Evolutionary conservation across 306 rosid species (phyloP), one percentile per base, ranked within the genome.

Genomic region (Betula pendula): DNA sequence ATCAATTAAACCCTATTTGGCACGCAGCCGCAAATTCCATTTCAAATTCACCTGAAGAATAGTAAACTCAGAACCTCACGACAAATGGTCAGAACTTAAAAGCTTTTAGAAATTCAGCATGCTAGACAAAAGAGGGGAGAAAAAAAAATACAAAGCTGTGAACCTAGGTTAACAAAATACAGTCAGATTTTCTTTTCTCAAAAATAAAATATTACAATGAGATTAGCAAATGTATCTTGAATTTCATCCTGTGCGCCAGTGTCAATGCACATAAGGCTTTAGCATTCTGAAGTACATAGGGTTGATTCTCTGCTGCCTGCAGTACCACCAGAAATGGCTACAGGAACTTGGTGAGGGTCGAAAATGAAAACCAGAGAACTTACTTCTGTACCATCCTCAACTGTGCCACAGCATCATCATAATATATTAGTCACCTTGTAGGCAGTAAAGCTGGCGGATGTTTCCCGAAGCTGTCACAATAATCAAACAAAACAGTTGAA

Each of bases 381-480:
- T 78, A 75, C 80, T 89, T 81, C 85, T 73, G 85, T 84, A 85
- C 88, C 86, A 70, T 81, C 68, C 77, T 65, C 76, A 77, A 74
- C 81, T 77, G 78, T 45, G 79, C 80, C 70, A 68, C 35, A 43
- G 40, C 81, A 67, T 67, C 38, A 33, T 66, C 68, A 20, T 44
- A 40, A 77, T 80, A 53, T 40, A 84, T 96, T 65, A 96, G 80
- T 96, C 99, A 29, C 99, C 94, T 86, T 92, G 99, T 48, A 92
- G 86, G 82, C 93, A 96, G 86, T 96, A 96, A 80, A 96, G 99
- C 85, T 96, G 99, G 47, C 99, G 99, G 71, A 96, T 89, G 85
- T 96, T 96, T 55, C 99, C 99, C 0, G 99, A 92, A 50, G 97
- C 99, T 96, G 97, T 53, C 79, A 82, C 69, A 74, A 47, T 29